Percentiles rank a stretch among this genome's conserved stretches.
These are phyloP conservation scores for Aspergillus persii DNA, from an alignment of 2,329 filamentous ascomycete genomes.

Conservation along the genomic window DNA sequence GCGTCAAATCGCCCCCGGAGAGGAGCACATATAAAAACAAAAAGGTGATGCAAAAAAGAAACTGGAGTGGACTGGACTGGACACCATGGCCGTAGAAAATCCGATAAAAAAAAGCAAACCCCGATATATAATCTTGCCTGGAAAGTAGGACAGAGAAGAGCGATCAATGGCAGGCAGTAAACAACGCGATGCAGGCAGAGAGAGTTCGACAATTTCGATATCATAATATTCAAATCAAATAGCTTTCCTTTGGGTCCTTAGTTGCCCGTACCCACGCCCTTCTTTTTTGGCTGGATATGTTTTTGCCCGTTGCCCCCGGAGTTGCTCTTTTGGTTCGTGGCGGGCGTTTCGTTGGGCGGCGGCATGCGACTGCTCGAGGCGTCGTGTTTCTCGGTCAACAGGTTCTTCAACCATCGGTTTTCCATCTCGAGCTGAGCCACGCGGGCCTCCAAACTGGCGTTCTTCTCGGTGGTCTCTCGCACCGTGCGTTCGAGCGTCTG, in stretches of 20 bases:
- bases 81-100: conserved; percentile 1
- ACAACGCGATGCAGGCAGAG: neutral
- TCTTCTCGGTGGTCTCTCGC: conserved; percentile 81
- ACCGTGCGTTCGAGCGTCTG: conserved; percentile 77
- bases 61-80: conserved; percentile 1
- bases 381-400: conserved; percentile 77
- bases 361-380: conserved; percentile 20
- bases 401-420: conserved; percentile 77
- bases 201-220: neutral
- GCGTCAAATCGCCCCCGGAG: conserved; percentile 2
- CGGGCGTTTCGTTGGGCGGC: conserved; percentile 19
- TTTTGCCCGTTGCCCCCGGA: conserved; percentile 29
- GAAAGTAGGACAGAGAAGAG: neutral
- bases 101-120: conserved; percentile 3
- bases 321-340: conserved; percentile 20
- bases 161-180: neutral
- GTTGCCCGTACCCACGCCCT: conserved; percentile 36
- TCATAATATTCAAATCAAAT: neutral
- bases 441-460: conserved; percentile 67
- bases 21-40: conserved; percentile 11
- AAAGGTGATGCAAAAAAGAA: conserved; percentile 11
- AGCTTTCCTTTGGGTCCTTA: conserved; percentile 15
- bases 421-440: conserved; percentile 78
- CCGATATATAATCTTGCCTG: neutral
- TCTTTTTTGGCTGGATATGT: conserved; percentile 41